A percentile compares a stretch with the other conserved stretches of the same genome.
These are phyloP conservation scores for Rhodotorula taiwanensis DNA, from an alignment of 768 basidiomycete genomes.

Conservation along the genomic window DNA sequence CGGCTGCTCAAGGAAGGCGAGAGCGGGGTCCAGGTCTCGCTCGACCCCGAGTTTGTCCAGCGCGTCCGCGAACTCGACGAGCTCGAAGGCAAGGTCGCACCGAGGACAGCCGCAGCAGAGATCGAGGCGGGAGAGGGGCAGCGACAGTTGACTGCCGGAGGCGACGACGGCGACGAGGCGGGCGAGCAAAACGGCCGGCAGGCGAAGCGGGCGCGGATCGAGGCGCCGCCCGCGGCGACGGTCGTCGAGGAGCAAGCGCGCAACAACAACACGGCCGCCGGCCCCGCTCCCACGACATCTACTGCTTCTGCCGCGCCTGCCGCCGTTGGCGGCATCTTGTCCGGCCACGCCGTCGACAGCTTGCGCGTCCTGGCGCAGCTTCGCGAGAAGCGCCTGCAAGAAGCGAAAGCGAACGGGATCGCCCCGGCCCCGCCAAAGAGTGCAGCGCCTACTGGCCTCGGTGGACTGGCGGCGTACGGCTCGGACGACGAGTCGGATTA, in stretches of 20 bases:
- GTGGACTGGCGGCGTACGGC: slow-evolving; percentile 33
- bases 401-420: slow-evolving; percentile 41
- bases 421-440: slow-evolving; percentile 33
- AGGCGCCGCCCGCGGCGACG: slow-evolving; percentile 7
- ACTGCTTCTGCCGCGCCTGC: slow-evolving; percentile 40
- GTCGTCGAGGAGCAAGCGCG: slow-evolving; percentile 18
- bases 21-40: slow-evolving; percentile 68
- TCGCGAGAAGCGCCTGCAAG: slow-evolving; percentile 57
- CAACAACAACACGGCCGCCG: slow-evolving; percentile 17
- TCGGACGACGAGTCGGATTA: slow-evolving; percentile 29
- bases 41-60: slow-evolving; percentile 83
- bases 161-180: slow-evolving; percentile 41
- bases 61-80: slow-evolving; percentile 79
- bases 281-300: slow-evolving; percentile 41
- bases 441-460: slow-evolving; percentile 40
- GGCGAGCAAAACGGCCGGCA: slow-evolving; percentile 40
- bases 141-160: slow-evolving; percentile 31
- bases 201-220: slow-evolving; percentile 44
- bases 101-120: neutral
- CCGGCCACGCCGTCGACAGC: slow-evolving; percentile 76
- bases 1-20: slow-evolving; percentile 77
- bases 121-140: neutral
- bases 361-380: slow-evolving; percentile 87
- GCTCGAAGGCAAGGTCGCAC: slow-evolving; percentile 53
- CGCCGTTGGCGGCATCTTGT: slow-evolving; percentile 57